Evolutionary conservation across 805 yeast genomes (phyloP).

Genomic region (Zygotorulaspora florentina): DNA sequence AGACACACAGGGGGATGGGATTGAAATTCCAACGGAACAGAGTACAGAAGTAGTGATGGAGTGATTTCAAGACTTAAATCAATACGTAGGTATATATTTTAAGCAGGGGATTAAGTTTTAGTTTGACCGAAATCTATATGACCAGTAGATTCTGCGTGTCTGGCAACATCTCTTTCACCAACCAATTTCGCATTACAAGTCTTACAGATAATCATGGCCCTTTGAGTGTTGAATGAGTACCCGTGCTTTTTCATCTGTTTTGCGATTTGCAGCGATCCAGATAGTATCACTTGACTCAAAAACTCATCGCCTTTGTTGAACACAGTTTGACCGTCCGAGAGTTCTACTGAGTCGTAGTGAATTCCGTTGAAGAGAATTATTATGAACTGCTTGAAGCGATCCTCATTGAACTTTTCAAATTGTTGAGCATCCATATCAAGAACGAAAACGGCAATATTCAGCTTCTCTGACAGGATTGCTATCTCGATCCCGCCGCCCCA

Average conservation of each 20-base stretch:
- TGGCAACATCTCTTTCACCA: slow-evolving; percentile 62
- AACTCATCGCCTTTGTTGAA: slow-evolving; percentile 38
- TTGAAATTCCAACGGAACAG: slow-evolving; percentile 9
- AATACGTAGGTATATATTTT: slow-evolving; percentile 1
- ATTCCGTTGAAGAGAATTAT: slow-evolving; percentile 62
- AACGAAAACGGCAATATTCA: slow-evolving; percentile 51
- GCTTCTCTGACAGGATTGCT: slow-evolving; percentile 52
- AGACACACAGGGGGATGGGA: slow-evolving; percentile 7
- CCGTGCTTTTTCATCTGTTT: slow-evolving; percentile 45
- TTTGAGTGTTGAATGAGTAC: slow-evolving; percentile 62
- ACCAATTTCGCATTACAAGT: slow-evolving; percentile 47
- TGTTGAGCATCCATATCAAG: slow-evolving; percentile 62
- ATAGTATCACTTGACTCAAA: slow-evolving; percentile 35
- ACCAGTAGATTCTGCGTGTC: slow-evolving; percentile 59
- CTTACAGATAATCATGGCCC: slow-evolving; percentile 53
- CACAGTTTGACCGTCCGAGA: slow-evolving; percentile 37
- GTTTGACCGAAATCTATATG: slow-evolving; percentile 62
- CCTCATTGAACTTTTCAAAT: slow-evolving; percentile 51
- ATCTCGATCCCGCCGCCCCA: slow-evolving; percentile 88
- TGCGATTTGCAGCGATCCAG: slow-evolving; percentile 41
- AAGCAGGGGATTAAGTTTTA: neutral
- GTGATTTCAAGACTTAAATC: slow-evolving; percentile 1
- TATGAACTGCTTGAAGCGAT: slow-evolving; percentile 41
- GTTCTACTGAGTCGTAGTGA: slow-evolving; percentile 65
- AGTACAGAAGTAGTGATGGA: slow-evolving; percentile 18